Percentiles rank a stretch among this genome's conserved stretches.
Conservation (phyloP, 2,329 filamentous ascomycete species). For the Lachnellula arida region DNA sequence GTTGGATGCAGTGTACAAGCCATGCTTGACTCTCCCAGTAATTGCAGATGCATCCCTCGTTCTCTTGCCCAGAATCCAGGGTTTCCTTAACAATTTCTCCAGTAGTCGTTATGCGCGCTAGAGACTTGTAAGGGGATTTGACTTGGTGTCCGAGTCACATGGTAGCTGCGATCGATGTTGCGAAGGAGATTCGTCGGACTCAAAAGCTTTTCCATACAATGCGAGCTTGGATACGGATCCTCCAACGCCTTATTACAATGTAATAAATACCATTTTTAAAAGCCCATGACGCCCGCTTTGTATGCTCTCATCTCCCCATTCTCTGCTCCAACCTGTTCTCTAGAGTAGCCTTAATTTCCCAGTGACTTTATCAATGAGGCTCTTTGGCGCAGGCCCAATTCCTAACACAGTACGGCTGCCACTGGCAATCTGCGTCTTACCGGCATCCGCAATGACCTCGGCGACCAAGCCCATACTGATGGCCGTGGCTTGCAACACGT, state of each 20-base stretch:
- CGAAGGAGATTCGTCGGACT: no score
- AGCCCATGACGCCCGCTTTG: constrained; percentile 31
- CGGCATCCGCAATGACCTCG: constrained; percentile 90
- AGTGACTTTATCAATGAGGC: constrained; percentile 80
- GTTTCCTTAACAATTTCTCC: no score
- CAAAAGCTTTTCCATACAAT: no score
- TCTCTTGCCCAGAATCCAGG: no score
- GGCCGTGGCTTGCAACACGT: constrained; percentile 70
- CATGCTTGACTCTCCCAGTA: no score
- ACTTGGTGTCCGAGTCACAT: no score
- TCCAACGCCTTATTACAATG: neutral
- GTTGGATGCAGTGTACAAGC: no score
- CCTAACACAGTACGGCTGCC: constrained; percentile 91
- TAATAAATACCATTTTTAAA: neutral
- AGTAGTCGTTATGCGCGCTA: no score
- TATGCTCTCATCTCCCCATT: constrained; percentile 17
- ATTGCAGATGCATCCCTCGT: no score
- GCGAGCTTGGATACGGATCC: no score
- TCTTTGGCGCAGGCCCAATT: constrained; percentile 76
- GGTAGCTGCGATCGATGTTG: no score
- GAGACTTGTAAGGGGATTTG: no score
- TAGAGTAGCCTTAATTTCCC: constrained; percentile 79
- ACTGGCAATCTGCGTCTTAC: constrained; percentile 90
- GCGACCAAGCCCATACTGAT: constrained; percentile 80
- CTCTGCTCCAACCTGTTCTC: neutral